phyloP scores from a whole-genome alignment of 2,329 filamentous ascomycete genomes.

The Diplodia sapinea region DNA sequence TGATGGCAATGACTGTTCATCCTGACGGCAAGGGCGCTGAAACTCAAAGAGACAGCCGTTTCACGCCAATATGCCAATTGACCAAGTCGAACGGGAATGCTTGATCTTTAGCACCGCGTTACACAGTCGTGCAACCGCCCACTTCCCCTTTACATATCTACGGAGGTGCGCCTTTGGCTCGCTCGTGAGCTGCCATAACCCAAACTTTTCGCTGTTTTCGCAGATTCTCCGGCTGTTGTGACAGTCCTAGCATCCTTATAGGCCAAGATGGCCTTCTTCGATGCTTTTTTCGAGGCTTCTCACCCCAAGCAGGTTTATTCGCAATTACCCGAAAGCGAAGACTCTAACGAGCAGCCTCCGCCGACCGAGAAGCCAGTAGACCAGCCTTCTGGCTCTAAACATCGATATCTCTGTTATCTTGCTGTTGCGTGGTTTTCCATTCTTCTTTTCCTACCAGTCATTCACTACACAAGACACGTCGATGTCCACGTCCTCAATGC shows the following conservation, averaged over 20 bases:
- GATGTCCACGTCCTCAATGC: neutral
- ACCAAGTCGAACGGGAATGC: neutral
- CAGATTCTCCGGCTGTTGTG: neutral
- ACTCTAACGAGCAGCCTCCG: neutral
- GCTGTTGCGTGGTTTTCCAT: neutral
- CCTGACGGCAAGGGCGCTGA: neutral
- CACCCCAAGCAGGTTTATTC: conserved; percentile 10
- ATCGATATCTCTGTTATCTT: neutral
- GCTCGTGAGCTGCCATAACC: neutral
- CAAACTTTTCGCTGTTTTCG: neutral
- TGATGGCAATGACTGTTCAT: neutral
- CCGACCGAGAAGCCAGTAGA: neutral
- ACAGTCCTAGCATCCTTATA: too few species aligned
- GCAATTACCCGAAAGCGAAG: conserved; percentile 6
- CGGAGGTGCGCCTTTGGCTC: neutral
- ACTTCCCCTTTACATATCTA: conserved; percentile 5
- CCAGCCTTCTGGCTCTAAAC: neutral
- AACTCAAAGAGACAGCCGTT: neutral
- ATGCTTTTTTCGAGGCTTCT: neutral
- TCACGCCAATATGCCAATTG: too few species aligned
- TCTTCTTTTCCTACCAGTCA: conserved; percentile 6
- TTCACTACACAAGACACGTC: neutral
- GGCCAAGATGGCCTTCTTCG: conserved; percentile 22
- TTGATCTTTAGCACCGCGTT: neutral
- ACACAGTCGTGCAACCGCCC: neutral